Evolutionary conservation across 139 green algal genomes (phyloP).

Genomic region (Edaphochlamys debaryana): DNA sequence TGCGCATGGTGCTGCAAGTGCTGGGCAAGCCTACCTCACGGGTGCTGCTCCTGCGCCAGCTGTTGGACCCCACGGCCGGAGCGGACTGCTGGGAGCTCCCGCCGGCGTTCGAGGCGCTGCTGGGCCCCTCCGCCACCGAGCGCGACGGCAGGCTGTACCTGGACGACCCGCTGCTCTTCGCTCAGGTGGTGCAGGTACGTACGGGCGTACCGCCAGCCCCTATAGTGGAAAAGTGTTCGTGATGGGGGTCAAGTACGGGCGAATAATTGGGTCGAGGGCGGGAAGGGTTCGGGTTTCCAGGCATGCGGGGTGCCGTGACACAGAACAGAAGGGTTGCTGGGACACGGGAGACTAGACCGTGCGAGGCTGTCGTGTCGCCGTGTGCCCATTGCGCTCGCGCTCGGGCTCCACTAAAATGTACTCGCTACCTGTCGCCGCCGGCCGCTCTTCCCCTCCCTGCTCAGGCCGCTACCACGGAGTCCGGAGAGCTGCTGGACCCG

Average conservation of each 20-base stretch:
- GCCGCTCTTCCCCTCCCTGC: not conserved
- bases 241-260: too few relatives aligned
- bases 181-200: conserved; percentile 7
- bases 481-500: too few relatives aligned
- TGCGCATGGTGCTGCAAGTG: conserved; percentile 22
- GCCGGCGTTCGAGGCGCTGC: conserved; percentile 7
- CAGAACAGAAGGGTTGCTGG: not conserved
- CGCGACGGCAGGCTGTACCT: too few relatives aligned
- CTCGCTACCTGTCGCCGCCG: not conserved
- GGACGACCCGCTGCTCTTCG: conserved; percentile 8
- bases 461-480: too few relatives aligned
- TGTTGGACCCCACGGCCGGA: conserved; percentile 14
- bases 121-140: conserved; percentile 1
- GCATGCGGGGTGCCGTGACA: not conserved
- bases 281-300: not conserved
- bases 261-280: too few relatives aligned
- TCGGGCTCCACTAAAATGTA: too few relatives aligned
- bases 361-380: too few relatives aligned
- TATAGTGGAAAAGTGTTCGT: too few relatives aligned
- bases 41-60: too few relatives aligned
- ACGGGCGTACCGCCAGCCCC: too few relatives aligned
- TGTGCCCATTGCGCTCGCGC: too few relatives aligned
- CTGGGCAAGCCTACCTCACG: conserved; percentile 4
- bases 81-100: not conserved
- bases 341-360: too few relatives aligned